Percentiles rank a stretch among this genome's conserved stretches.
These are phyloP conservation scores for Dimargaris cristalligena DNA, from an alignment of 192 early-diverging fungal species.

Conservation along the genomic window DNA sequence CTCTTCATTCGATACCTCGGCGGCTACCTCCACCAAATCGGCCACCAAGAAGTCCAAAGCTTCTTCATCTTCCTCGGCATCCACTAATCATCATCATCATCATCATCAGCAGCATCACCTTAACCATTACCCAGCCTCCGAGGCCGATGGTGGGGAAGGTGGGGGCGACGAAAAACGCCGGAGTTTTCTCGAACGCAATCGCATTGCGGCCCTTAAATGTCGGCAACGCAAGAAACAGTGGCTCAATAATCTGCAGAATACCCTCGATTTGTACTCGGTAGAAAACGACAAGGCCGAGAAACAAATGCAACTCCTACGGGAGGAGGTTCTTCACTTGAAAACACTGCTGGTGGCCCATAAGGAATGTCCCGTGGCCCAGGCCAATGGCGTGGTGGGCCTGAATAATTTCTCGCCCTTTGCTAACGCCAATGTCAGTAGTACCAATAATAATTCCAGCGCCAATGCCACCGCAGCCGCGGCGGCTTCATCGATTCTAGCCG, in stretches of 20 bases:
- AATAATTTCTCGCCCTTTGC: conserved; percentile 15
- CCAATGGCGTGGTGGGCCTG: conserved; percentile 42
- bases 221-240: conserved; percentile 86
- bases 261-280: conserved; percentile 32
- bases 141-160: conserved; percentile 13
- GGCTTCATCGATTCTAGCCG: no score
- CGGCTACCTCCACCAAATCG: neutral
- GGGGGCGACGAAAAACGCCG: conserved; percentile 54
- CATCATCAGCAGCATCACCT: neutral
- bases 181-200: conserved; percentile 76
- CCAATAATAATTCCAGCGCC: no score
- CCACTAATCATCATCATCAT: neutral
- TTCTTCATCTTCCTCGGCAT: neutral
- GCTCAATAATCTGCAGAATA: conserved; percentile 60
- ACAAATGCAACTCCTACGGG: conserved; percentile 32
- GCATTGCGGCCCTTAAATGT: conserved; percentile 77
- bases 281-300: conserved; percentile 23
- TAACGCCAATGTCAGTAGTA: no score
- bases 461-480: no score
- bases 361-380: conserved; percentile 51
- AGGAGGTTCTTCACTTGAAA: conserved; percentile 58
- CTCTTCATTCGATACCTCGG: neutral
- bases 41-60: neutral
- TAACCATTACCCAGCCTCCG: conserved; percentile 12
- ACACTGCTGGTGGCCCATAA: conserved; percentile 60